phyloP scores from a whole-genome alignment of 2,329 filamentous ascomycete species.

The Scedosporium minutisporum region DNA sequence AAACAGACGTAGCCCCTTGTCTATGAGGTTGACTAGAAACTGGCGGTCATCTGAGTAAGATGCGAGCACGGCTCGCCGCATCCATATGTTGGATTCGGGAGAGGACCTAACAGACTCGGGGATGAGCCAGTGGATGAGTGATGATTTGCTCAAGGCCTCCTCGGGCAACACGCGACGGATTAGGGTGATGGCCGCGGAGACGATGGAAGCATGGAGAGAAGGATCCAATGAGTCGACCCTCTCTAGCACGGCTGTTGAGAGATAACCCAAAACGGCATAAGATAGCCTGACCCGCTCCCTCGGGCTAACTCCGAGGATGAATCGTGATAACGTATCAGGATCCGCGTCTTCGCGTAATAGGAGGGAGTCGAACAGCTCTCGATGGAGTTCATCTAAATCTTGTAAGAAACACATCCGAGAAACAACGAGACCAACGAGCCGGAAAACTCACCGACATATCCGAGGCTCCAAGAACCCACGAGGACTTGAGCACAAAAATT shows the following conservation, averaged over 20 bases:
- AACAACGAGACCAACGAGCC: neutral
- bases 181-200: neutral
- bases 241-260: constrained; percentile 36
- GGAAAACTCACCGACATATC: constrained; percentile 53
- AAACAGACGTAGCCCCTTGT: constrained; percentile 64
- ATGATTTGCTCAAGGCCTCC: neutral
- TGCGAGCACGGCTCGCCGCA: constrained; percentile 57
- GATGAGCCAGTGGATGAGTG: neutral
- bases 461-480: constrained; percentile 56
- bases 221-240: constrained; percentile 20
- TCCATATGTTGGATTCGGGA: constrained; percentile 14
- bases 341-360: constrained; percentile 21
- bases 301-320: constrained; percentile 10
- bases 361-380: constrained; percentile 23
- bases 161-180: neutral
- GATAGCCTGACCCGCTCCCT: constrained; percentile 16
- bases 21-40: constrained; percentile 46
- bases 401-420: neutral
- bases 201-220: neutral
- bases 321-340: constrained; percentile 16
- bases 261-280: constrained; percentile 23
- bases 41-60: constrained; percentile 43
- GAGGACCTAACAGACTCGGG: neutral
- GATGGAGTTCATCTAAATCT: constrained; percentile 5
- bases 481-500: constrained; percentile 38